Conservation (phyloP, 2,329 filamentous ascomycete genomes). For the Ascosphaera apis region DNA sequence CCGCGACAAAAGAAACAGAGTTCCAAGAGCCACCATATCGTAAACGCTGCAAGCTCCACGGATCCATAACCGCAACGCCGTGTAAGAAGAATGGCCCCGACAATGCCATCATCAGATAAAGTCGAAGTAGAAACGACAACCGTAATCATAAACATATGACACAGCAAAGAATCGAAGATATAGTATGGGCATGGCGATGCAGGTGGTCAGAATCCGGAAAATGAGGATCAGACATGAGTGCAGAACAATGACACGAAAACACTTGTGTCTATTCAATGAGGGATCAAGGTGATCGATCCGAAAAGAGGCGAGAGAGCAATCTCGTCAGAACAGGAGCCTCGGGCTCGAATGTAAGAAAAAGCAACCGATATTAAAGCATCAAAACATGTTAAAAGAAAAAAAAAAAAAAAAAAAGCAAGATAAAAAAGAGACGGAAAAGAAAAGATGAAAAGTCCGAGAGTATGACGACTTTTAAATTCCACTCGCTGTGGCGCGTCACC, state of each 20-base stretch:
- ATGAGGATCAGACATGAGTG: background rate
- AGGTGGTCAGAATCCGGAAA: background rate
- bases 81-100: background rate
- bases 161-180: background rate
- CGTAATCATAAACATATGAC: background rate
- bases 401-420: background rate
- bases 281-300: background rate
- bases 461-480: slow-evolving; percentile 3
- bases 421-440: background rate
- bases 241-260: background rate
- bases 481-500: slow-evolving; percentile 11
- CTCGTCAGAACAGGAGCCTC: background rate
- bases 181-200: background rate
- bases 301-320: background rate
- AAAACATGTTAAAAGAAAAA: background rate
- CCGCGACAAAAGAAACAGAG: background rate
- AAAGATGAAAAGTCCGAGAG: background rate
- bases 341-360: background rate
- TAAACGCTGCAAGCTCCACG: background rate
- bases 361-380: background rate
- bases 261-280: background rate
- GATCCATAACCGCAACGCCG: background rate
- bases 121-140: background rate
- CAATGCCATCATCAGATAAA: background rate
- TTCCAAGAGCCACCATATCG: background rate